Base-by-base conservation (phyloP, 306 rosid species). In the Luffa aegyptiaca region DNA sequence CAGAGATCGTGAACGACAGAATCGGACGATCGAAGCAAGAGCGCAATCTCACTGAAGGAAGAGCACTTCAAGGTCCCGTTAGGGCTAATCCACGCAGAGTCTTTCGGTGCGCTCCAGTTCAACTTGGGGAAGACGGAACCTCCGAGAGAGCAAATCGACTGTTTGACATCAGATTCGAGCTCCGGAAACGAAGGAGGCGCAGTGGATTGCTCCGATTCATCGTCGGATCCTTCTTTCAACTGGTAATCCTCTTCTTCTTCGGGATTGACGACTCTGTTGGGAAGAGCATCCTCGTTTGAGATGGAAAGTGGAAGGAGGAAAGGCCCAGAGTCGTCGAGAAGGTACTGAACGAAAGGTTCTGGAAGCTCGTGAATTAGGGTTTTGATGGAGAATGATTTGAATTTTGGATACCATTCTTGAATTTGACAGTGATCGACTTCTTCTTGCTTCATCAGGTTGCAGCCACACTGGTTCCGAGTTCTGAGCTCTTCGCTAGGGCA, bases 31-130 rank as follows among this genome's bases (percentile, higher is more conserved):
- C 88, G 76, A 51, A 94, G 83, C 83, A 94, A 49, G 79, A 92
- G 91, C 0, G 89, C 91, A 63, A 94, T 89, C 88, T 94, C 98
- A 68, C 87, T 84, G 81, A 94, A 88, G 36, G 85, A 81, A 63
- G 93, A 82, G 83, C 98, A 92, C 13, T 83, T 57, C 61, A 90
- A 89, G 21, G 75, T 86, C 31, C 90, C 89, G 6, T 74, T 80
- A 18, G 94, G 75, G 71, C 93, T 89, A 42, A 94, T 92, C 97
- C 96, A 94, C 35, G 94, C 88, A 8, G 96, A 80, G 75, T 94
- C 96, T 80, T 94, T 94, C 5, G 98, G 98, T 31, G 98, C 92
- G 77, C 92, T 90, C 98, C 97, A 90, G 81, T 90, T 94, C 81
- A 94, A 77, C 81, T 94, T 94, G 8, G 98, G 97, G 77, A 92